A percentile compares a stretch with the other conserved stretches of the same genome.
Conservation (phyloP, 768 basidiomycete genomes). For the Auriculariales sp. region DNA sequence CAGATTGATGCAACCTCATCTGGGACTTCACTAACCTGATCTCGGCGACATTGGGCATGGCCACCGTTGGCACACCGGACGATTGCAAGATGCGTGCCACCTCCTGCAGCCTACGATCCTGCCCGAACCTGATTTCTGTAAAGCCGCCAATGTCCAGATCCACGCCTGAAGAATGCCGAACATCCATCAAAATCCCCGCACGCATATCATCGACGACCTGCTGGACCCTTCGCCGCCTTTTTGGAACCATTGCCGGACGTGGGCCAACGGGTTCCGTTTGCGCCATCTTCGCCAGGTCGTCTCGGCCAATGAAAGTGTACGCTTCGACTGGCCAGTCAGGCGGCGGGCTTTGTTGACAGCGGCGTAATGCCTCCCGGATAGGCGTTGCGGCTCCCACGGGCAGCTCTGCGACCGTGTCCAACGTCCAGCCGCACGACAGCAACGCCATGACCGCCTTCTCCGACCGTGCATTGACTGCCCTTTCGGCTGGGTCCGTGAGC, state of each 20-base stretch:
- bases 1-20: background rate
- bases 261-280: background rate
- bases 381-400: constrained; percentile 65
- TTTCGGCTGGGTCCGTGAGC: constrained; percentile 9
- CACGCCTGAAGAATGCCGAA: constrained; percentile 33
- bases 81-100: constrained; percentile 85
- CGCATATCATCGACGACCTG: constrained; percentile 3
- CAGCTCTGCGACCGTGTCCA: constrained; percentile 36
- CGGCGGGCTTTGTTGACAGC: constrained; percentile 68
- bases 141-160: constrained; percentile 61
- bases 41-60: constrained; percentile 50
- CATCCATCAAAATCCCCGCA: background rate
- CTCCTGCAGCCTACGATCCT: constrained; percentile 82
- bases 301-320: constrained; percentile 56
- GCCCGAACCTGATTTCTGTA: constrained; percentile 74
- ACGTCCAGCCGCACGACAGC: constrained; percentile 31
- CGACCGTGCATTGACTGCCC: constrained; percentile 25
- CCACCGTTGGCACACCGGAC: constrained; percentile 50
- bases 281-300: constrained; percentile 52
- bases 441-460: constrained; percentile 47
- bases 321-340: constrained; percentile 56
- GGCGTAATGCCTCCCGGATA: constrained; percentile 69
- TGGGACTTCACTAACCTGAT: constrained; percentile 35
- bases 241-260: background rate
- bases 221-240: background rate